Base-by-base conservation (phyloP, 2,329 filamentous ascomycete genomes). In the Penicillium sp. region DNA sequence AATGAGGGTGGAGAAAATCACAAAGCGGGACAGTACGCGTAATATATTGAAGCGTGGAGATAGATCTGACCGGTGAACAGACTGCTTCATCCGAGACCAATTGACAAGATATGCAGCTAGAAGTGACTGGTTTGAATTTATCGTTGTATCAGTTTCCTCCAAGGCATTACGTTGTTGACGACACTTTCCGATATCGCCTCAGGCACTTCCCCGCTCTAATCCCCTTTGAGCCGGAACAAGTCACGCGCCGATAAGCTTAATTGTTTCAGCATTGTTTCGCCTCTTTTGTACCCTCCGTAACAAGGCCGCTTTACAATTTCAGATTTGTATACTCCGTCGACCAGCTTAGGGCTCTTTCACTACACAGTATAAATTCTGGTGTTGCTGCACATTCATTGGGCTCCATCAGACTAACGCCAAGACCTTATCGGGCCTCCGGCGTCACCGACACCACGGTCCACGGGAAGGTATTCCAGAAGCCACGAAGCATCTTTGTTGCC, bases 1-100 rank as follows among this genome's bases (percentile, higher is more conserved):
- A 56, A 74, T 70, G 57, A 71, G 56, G 59, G 66, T 67, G 64
- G 66, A 69, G 64, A 56, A 64, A 56, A 69, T 36, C 14, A 68
- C 39, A 39, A 69, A 52, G 55, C 55, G 60, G 59, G 65, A 66
- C 59, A 67, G 57, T 56, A 60, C 53, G 42, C 59, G 56, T 45
- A 52, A 51, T 41, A 50, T 49, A 52, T 46, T 45, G 7, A 40
- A 42, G 2, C n/a, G 30, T 44, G 56, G 56, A 52, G 50, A 54
- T 52, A 37, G 56, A 52, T 59, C 54, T 46, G 54, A 49, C 13
- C 33, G 46, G 46, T 37, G 25, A 46, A 55, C n/a, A 48, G 50
- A 58, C 50, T 52, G 54, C 52, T 50, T 51, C 53, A 56, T 56
- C 4, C 40, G 37, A 52, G 34, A 53, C 46, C 50, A 55, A 57